Percentiles rank a stretch among this genome's conserved stretches.
Evolutionary conservation across 2,329 filamentous ascomycete genomes (phyloP).

Genomic region (Colletotrichum cuscutae): DNA sequence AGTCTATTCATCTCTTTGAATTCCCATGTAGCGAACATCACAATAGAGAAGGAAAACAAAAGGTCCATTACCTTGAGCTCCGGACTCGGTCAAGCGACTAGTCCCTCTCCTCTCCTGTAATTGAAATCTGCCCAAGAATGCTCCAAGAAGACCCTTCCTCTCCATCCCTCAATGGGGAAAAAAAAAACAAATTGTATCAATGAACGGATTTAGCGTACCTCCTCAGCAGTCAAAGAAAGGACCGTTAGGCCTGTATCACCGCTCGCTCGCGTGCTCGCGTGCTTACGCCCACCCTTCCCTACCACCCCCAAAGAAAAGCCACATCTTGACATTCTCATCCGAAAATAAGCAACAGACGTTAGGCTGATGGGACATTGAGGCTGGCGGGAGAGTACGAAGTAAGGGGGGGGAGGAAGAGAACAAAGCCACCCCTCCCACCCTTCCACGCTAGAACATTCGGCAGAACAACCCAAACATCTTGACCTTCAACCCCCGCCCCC

Average conservation of each 20-base stretch:
- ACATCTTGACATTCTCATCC: neutral
- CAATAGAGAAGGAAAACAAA: too few species aligned
- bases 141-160: neutral
- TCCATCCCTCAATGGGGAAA: neutral
- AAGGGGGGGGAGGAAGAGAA: neutral
- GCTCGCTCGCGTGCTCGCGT: neutral
- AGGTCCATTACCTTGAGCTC: too few species aligned
- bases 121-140: neutral
- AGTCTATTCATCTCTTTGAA: neutral
- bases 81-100: too few species aligned
- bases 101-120: too few species aligned
- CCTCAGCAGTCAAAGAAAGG: neutral
- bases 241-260: neutral
- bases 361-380: neutral
- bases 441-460: neutral
- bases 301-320: neutral
- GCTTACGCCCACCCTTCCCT: too few species aligned
- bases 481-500: too few species aligned
- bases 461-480: neutral
- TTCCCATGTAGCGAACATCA: neutral
- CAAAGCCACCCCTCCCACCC: neutral
- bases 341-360: neutral
- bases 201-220: neutral
- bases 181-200: neutral
- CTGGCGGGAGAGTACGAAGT: too few species aligned